Conservation (phyloP, 352 stramenopile genomes). For the Phytophthora meadii region DNA sequence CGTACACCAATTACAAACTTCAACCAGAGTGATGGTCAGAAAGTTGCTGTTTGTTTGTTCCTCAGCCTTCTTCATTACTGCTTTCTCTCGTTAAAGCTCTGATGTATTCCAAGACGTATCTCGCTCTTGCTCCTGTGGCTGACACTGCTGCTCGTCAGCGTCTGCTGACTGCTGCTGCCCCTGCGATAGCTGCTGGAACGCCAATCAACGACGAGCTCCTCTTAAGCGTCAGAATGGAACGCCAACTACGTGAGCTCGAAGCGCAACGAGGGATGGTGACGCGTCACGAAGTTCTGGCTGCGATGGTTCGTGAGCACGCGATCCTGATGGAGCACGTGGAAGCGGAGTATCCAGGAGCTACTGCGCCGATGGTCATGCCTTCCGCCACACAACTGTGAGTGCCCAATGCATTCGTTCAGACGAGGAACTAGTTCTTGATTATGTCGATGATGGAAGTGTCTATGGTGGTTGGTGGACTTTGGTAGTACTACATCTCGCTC, state of each 20-base stretch:
- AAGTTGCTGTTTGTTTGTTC: no score
- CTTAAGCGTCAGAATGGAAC: not conserved
- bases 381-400: not conserved
- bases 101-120: conserved; percentile 12
- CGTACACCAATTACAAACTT: no score
- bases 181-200: conserved; percentile 1
- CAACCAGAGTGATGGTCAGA: no score
- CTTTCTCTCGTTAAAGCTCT: no score
- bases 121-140: conserved; percentile 5
- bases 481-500: no score
- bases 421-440: no score
- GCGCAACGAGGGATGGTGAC: conserved; percentile 6
- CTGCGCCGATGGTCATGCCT: conserved; percentile 1
- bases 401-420: no score
- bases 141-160: conserved; percentile 4
- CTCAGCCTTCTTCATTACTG: no score
- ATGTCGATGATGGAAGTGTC: no score
- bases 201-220: conserved; percentile 4
- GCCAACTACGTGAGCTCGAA: conserved; percentile 4
- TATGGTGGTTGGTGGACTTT: no score
- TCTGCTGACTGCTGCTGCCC: not conserved
- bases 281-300: conserved; percentile 4
- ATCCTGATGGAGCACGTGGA: conserved; percentile 6
- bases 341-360: not conserved
- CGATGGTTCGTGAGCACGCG: conserved; percentile 2